Conservation (phyloP, 2,329 filamentous ascomycete species). For the Daldinia sp. region DNA sequence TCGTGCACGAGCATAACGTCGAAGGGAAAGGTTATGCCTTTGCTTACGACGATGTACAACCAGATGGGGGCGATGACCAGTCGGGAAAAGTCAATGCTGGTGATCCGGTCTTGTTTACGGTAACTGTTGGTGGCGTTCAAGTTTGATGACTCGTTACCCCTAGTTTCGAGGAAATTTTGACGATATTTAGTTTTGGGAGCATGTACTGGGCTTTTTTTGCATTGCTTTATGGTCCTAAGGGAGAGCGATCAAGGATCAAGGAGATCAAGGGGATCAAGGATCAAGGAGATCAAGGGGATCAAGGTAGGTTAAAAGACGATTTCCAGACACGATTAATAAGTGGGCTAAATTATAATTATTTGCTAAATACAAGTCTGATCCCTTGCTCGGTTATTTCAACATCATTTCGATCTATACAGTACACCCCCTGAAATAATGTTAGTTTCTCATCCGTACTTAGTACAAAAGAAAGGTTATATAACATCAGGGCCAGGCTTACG, state of each 20-base stretch:
- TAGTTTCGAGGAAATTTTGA: not conserved
- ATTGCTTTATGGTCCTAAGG: not conserved
- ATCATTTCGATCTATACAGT: not conserved
- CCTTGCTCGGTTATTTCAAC: not conserved
- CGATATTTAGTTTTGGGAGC: not conserved
- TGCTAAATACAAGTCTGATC: not conserved
- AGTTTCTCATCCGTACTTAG: no score
- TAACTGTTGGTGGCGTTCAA: constrained; percentile 57
- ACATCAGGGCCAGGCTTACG: no score
- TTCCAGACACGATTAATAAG: no score
- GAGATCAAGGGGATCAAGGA: no score
- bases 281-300: no score
- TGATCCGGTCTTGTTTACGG: constrained; percentile 57
- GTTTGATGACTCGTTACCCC: constrained; percentile 11
- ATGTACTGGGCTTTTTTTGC: not conserved
- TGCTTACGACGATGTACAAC: constrained; percentile 68
- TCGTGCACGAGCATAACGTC: constrained; percentile 62
- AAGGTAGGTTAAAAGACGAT: no score
- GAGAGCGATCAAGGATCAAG: not conserved
- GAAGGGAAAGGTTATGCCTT: constrained; percentile 67
- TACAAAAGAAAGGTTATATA: no score
- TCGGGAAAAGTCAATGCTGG: constrained; percentile 64
- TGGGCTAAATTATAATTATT: no score
- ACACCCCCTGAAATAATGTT: no score
- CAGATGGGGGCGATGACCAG: constrained; percentile 59